Evolutionary conservation across 306 rosid species (phyloP).

Genomic region (Sophora flavescens): DNA sequence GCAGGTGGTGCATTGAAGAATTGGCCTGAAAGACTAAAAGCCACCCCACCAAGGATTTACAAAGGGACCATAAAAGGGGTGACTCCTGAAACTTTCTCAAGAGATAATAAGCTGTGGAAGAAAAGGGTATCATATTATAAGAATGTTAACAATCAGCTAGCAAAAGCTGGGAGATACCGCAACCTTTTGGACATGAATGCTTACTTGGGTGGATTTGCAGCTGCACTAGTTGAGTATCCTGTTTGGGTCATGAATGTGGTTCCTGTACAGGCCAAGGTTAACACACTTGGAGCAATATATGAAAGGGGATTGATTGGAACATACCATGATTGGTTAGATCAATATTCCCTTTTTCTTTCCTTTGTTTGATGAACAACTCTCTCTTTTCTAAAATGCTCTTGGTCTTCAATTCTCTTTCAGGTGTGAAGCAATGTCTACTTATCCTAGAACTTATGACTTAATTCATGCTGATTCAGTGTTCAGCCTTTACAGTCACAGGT

Average conservation of each 20-base stretch:
- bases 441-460: conserved; percentile 88
- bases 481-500: conserved; percentile 74
- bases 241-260: conserved; percentile 95
- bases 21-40: conserved; percentile 75
- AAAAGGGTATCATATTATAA: conserved; percentile 70
- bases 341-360: not conserved
- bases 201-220: conserved; percentile 83
- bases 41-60: conserved; percentile 75
- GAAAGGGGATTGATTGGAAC: conserved; percentile 85
- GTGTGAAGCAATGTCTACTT: conserved; percentile 97
- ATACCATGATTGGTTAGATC: conserved; percentile 79
- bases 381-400: not conserved
- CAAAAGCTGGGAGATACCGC: conserved; percentile 71
- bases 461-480: conserved; percentile 85
- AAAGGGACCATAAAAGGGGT: conserved; percentile 65
- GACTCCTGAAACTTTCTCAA: conserved; percentile 51
- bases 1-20: conserved; percentile 72
- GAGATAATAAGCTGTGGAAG: conserved; percentile 68
- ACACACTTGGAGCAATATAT: conserved; percentile 78
- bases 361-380: not conserved
- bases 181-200: conserved; percentile 90
- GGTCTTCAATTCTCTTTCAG: conserved; percentile 51
- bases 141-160: conserved; percentile 59
- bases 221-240: conserved; percentile 66
- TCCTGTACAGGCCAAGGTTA: conserved; percentile 64